These are phyloP conservation scores for Chamaenerion angustifolium DNA, from an alignment of 345 rosid genomes.

Conservation along the genomic window DNA sequence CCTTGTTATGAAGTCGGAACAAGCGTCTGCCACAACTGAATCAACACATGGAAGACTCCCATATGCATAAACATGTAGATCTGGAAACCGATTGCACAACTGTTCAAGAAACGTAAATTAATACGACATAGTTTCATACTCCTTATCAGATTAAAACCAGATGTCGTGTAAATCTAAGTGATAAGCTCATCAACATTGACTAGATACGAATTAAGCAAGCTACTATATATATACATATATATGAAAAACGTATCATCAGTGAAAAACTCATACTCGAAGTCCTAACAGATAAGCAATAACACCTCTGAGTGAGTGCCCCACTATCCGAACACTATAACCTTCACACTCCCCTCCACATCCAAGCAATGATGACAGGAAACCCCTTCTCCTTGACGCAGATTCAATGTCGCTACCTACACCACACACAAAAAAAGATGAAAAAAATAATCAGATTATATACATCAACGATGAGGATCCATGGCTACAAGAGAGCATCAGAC, in stretches of 20 bases:
- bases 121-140: not conserved
- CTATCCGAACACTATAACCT: constrained; percentile 56
- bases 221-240: too few relatives aligned
- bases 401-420: constrained; percentile 18
- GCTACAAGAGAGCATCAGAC: constrained; percentile 3
- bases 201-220: too few relatives aligned
- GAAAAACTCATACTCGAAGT: constrained; percentile 41
- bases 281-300: constrained; percentile 80
- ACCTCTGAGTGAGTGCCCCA: constrained; percentile 93
- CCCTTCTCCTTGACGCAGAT: constrained; percentile 30
- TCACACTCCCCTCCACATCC: constrained; percentile 86
- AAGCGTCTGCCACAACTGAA: constrained; percentile 56
- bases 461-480: not conserved
- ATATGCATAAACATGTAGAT: constrained; percentile 57
- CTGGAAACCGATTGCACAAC: constrained; percentile 50
- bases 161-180: constrained; percentile 1
- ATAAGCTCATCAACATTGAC: too few relatives aligned
- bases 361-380: constrained; percentile 66
- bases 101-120: constrained; percentile 9
- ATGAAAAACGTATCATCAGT: too few relatives aligned
- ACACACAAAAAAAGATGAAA: constrained; percentile 1
- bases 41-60: constrained; percentile 90
- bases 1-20: constrained; percentile 75
- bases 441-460: not conserved
- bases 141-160: not conserved